These are phyloP conservation scores for Tilletiopsis washingtonensis DNA, from an alignment of 1,284 basidiomycete species.

Conservation along the genomic window DNA sequence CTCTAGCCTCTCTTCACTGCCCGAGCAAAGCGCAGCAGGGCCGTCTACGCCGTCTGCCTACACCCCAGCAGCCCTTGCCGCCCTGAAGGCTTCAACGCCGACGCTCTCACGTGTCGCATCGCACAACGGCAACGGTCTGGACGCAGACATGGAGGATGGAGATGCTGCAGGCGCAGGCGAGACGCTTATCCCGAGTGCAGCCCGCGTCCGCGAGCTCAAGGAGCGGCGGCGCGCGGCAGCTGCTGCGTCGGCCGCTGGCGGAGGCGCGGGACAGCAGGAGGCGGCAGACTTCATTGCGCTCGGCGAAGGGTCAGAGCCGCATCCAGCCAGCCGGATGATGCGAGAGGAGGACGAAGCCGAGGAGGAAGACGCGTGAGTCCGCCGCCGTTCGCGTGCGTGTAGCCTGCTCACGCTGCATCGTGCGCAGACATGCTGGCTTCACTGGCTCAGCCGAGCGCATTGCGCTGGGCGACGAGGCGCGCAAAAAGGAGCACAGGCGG, in stretches of 20 bases:
- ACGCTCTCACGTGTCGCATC: background rate
- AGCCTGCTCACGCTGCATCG: slow-evolving; percentile 37
- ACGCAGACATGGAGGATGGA: background rate
- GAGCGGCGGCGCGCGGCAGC: slow-evolving; percentile 18
- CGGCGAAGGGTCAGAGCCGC: background rate
- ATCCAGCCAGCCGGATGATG: too few relatives aligned
- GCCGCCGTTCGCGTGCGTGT: slow-evolving; percentile 31
- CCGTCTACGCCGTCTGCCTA: too few relatives aligned
- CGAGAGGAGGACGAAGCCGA: slow-evolving; percentile 2
- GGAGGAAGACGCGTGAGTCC: too few relatives aligned
- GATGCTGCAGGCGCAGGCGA: slow-evolving; percentile 7
- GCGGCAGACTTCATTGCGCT: slow-evolving; percentile 28
- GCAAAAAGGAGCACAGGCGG: slow-evolving; percentile 13
- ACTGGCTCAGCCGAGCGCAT: slow-evolving; percentile 40
- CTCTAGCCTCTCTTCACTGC: too few relatives aligned
- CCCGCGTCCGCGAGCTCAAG: slow-evolving; percentile 26
- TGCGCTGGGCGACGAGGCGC: slow-evolving; percentile 24
- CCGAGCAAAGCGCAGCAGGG: too few relatives aligned
- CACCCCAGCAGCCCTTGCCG: slow-evolving; percentile 6
- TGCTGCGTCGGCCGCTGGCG: too few relatives aligned
- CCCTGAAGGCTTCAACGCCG: slow-evolving; percentile 9
- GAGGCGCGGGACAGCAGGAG: background rate
- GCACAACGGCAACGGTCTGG: background rate
- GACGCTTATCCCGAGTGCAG: slow-evolving; percentile 22
- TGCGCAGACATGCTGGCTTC: slow-evolving; percentile 34